Evolutionary conservation across 2,329 filamentous ascomycete species (phyloP).

Genomic region (Talaromyces sp.): DNA sequence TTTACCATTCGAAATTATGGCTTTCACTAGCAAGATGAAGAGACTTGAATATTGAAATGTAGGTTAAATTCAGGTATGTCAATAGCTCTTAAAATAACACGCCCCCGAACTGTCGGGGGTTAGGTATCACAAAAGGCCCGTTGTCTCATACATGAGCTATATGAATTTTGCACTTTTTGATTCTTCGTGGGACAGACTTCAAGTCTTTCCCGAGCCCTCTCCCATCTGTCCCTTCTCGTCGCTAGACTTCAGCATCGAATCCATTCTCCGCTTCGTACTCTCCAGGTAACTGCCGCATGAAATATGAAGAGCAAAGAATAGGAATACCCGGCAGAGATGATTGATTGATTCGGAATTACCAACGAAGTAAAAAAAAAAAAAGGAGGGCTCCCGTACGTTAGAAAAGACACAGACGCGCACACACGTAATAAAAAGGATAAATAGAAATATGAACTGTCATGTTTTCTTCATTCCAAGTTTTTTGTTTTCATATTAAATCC

Average conservation of each 20-base stretch:
- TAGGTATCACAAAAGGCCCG: neutral
- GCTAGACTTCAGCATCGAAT: slow-evolving; percentile 10
- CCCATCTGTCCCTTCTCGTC: slow-evolving; percentile 10
- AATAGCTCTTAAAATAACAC: neutral
- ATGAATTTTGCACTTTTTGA: slow-evolving; percentile 9
- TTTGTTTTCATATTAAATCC: slow-evolving; percentile 12
- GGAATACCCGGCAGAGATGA: slow-evolving; percentile 15
- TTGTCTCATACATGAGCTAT: neutral
- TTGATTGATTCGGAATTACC: slow-evolving; percentile 19
- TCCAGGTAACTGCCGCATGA: neutral
- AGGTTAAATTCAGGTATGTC: neutral
- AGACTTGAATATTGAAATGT: neutral
- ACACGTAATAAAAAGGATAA: slow-evolving; percentile 25
- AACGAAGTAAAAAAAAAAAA: slow-evolving; percentile 20
- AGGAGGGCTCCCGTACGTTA: slow-evolving; percentile 21
- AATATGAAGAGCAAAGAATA: slow-evolving; percentile 11
- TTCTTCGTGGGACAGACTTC: neutral
- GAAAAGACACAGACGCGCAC: slow-evolving; percentile 21
- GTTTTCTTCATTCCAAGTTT: slow-evolving; percentile 11
- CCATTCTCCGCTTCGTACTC: neutral
- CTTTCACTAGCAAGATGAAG: neutral
- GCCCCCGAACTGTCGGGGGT: neutral
- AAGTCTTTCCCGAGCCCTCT: neutral
- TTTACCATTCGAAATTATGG: neutral
- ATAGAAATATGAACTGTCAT: slow-evolving; percentile 24